Evolutionary conservation across 345 rosid genomes (phyloP), one percentile per base, ranked within the genome.

Genomic region (Sapria himalayana): DNA sequence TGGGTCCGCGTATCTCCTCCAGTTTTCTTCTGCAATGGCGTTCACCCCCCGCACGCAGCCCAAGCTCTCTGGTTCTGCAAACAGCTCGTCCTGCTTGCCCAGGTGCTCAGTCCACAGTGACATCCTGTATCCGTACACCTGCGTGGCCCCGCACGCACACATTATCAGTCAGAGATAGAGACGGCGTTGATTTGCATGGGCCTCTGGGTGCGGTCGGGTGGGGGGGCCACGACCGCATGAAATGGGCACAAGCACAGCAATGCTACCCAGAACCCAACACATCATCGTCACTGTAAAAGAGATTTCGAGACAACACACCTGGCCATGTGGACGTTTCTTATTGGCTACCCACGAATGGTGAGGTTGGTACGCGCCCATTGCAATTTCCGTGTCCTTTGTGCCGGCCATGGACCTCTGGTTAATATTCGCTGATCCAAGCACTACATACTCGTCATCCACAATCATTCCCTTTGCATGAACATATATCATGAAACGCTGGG

Each of bases 321-420:
- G 86, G 44, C 93, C 95, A 17, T 23, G 64, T 4, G 95, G 98
- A 50, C 65, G 82, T 44, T 50, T 46, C 39, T 65, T 58, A 60
- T 66, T 76, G 38, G 45, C 1, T 29, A 52, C 46, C 74, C 93
- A 79, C 7, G 93, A 51, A 49, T 77, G 61, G 63, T 71, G 69
- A 18, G 93, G 98, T 57, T 89, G 98, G 55, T 89, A 89, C 9
- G 93, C 81, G 42, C 95, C 98, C 98, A 89, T 73, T 14, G 95
- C 95, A 40, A 76, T 76, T 65, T 84, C 95, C 0, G 95, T 73
- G 53, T 85, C 96, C 58, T 74, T 85, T 2, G 93, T 61, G 6
- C 96, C 96, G n/a, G 91, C 93, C 91, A 85, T 64, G 16, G 96
- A 85, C 61, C 96, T 74, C 71, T 85, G 96, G 69, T 85, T 85